Evolutionary conservation across 345 rosid species (phyloP), one percentile per base, ranked within the genome.

Genomic region (Mallotus nudiflorus): DNA sequence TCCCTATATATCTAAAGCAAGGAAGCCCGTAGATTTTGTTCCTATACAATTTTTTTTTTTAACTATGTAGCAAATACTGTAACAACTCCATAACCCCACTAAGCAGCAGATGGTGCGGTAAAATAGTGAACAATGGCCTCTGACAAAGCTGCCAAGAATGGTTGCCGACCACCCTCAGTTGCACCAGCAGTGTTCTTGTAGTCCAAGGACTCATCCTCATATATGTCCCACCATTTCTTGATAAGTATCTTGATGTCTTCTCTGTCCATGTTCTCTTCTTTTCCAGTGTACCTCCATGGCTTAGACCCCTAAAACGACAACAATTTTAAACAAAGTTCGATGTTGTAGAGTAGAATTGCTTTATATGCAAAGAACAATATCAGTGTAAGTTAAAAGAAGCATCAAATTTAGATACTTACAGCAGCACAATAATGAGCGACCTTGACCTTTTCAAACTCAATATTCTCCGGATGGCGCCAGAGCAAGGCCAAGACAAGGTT

Each of bases 391-490:
- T 33, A 33, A 6, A 33, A 33, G 6, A 33, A 33, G 6, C 6
- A 33, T 33, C 6, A 2, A 2, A 33, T 3, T 6, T 4, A 11
- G 27, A 70, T 27, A 76, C 92, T 89, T 70, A 90, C 98, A 51
- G 93, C 97, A 24, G 93, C 96, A 73, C 98, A 93, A 69, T 90
- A 92, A 73, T 93, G 98, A 35, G 74, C 93, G 60, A 85, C 98
- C 67, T 86, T 89, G 53, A 85, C 86, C 54, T 84, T 75, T 49
- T 89, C 87, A 49, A 91, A 83, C 72, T 89, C 82, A 33, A 91
- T 86, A 18, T 86, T 91, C 74, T 89, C 91, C 0, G 92, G 93
- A 71, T 91, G 98, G 67, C 87, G 93, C 96, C 98, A 93, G 40
- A 93, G 64, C 66, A 69, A 20, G 33, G 97, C 96, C 31, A 91